Conservation (phyloP, 2,329 filamentous ascomycete genomes). For the Sclerotinia glacialis region DNA sequence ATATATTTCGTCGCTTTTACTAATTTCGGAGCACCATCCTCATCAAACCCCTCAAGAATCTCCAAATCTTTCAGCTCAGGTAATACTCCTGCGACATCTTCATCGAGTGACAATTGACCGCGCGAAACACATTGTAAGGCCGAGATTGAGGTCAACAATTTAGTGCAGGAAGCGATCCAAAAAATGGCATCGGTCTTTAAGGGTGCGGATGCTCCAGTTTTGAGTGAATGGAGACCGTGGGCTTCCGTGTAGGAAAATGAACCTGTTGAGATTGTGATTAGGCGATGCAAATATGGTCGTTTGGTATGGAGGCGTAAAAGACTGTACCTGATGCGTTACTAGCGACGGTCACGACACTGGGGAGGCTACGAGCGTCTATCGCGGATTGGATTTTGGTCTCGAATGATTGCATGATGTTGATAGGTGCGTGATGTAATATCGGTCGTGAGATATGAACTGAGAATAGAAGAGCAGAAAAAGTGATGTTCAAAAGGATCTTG, state of each 20-base stretch:
- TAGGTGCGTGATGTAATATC: not conserved
- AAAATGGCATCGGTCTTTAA: constrained; percentile 61
- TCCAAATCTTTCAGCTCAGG: constrained; percentile 35
- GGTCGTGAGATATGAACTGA: not conserved
- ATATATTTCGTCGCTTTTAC: constrained; percentile 29
- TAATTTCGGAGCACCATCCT: constrained; percentile 28
- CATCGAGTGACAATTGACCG: constrained; percentile 49
- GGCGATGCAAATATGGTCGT: too few species aligned
- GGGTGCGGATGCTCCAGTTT: constrained; percentile 53
- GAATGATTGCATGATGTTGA: constrained; percentile 6
- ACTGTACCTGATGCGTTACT: constrained; percentile 25
- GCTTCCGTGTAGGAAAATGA: constrained; percentile 40
- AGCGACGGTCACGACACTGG: constrained; percentile 28
- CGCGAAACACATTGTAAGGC: constrained; percentile 57
- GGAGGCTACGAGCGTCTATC: constrained; percentile 23
- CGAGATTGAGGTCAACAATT: constrained; percentile 51
- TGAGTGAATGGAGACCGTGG: constrained; percentile 43
- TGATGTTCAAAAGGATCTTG: not conserved
- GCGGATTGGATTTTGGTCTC: not conserved
- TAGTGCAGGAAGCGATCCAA: constrained; percentile 58
- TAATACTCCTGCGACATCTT: constrained; percentile 37
- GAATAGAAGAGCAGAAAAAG: not conserved
- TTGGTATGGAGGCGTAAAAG: not conserved
- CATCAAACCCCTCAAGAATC: constrained; percentile 34
- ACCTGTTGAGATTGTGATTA: constrained; percentile 30